phyloP scores from a whole-genome alignment of 176 grass and related monocot genomes.

The Ampelocalamus luodianensis region DNA sequence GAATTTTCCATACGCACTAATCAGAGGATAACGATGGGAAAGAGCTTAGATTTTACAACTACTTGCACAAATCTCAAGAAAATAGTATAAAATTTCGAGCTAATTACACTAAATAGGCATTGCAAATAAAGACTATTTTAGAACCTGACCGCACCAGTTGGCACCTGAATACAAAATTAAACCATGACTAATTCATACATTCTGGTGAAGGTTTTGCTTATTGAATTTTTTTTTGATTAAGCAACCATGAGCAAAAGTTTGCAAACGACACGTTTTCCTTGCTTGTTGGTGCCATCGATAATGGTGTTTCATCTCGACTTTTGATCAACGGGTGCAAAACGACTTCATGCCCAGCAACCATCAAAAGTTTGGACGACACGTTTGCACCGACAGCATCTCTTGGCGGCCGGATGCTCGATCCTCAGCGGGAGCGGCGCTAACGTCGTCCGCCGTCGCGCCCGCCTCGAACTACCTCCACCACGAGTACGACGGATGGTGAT shows the following conservation, averaged over 20 bases:
- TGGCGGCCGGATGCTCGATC: conserved; percentile 29
- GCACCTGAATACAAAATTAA: conserved; percentile 7
- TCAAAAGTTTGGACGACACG: too few relatives aligned
- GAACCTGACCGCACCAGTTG: neutral
- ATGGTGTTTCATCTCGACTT: too few relatives aligned
- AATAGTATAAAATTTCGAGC: neutral
- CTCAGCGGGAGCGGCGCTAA: conserved; percentile 69
- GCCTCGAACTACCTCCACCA: conserved; percentile 93
- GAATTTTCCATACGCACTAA: neutral
- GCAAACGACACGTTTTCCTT: too few relatives aligned
- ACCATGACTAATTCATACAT: neutral
- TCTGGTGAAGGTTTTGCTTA: neutral
- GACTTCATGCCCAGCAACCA: conserved; percentile 85
- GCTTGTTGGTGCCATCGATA: too few relatives aligned
- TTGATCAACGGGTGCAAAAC: too few relatives aligned
- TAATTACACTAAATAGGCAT: neutral
- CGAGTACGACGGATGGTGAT: conserved; percentile 92
- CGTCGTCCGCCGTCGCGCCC: conserved; percentile 68
- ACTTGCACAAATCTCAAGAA: neutral
- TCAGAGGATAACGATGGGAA: neutral
- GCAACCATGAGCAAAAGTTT: too few relatives aligned
- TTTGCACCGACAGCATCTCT: conserved; percentile 65
- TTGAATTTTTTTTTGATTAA: too few relatives aligned
- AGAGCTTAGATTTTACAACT: neutral
- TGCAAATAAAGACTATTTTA: neutral